Evolutionary conservation across 768 basidiomycete genomes (phyloP).

Genomic region (Panaeolus papilionaceus): DNA sequence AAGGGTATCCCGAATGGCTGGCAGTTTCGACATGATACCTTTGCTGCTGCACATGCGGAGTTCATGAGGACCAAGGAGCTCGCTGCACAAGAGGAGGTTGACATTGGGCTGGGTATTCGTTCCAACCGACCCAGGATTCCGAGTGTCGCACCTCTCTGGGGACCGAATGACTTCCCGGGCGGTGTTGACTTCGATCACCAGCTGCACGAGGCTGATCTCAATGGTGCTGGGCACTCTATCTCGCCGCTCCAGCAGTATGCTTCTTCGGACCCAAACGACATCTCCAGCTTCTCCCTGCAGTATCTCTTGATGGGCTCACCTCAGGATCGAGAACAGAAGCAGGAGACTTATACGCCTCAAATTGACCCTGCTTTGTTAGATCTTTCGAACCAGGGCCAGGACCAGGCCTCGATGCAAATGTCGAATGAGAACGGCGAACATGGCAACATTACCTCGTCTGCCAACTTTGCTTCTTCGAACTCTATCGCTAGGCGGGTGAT

Average conservation of each 20-base stretch:
- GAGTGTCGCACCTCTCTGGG: conserved; percentile 45
- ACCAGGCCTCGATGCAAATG: background rate
- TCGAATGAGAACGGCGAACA: conserved; percentile 2
- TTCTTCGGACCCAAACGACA: background rate
- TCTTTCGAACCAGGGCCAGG: conserved; percentile 22
- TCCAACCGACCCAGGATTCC: conserved; percentile 43
- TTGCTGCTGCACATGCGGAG: conserved; percentile 42
- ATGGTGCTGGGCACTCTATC: conserved; percentile 17
- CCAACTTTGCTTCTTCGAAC: conserved; percentile 22
- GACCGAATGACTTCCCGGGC: conserved; percentile 29
- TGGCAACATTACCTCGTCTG: conserved; percentile 16
- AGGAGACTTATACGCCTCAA: conserved; percentile 23
- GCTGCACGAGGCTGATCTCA: conserved; percentile 25
- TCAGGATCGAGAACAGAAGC: conserved; percentile 18
- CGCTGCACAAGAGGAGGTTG: conserved; percentile 25
- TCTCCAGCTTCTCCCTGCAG: conserved; percentile 21
- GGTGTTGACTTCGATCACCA: conserved; percentile 8
- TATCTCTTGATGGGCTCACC: conserved; percentile 27
- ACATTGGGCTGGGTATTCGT: conserved; percentile 19
- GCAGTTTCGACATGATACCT: conserved; percentile 47
- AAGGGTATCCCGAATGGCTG: conserved; percentile 54
- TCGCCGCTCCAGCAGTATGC: conserved; percentile 19
- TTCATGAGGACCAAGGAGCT: conserved; percentile 38
- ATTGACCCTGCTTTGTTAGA: conserved; percentile 38
- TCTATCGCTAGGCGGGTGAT: conserved; percentile 23